phyloP scores from a whole-genome alignment of 768 basidiomycete species.

The Phanerochaete carnosa region DNA sequence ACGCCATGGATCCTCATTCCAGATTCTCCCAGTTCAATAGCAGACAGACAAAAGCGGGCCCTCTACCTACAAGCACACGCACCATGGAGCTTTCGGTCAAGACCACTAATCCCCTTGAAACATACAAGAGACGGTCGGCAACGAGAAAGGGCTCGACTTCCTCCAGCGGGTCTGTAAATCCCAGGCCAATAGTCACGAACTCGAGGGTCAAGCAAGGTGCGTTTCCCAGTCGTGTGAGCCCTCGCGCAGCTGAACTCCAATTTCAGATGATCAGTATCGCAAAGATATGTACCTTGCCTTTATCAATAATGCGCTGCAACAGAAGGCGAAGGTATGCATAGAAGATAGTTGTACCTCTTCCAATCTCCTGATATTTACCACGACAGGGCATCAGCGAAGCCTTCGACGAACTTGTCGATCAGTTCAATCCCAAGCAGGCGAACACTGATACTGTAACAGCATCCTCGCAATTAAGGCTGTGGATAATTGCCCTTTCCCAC shows the following conservation, averaged over 20 bases:
- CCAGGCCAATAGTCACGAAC: slow-evolving; percentile 73
- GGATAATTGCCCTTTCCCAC: slow-evolving; percentile 86
- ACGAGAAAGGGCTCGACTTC: slow-evolving; percentile 20
- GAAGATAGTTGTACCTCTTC: slow-evolving; percentile 13
- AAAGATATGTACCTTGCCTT: slow-evolving; percentile 85
- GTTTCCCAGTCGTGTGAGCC: slow-evolving; percentile 1
- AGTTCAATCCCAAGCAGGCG: slow-evolving; percentile 62
- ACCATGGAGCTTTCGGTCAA: slow-evolving; percentile 37
- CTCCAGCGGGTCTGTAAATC: slow-evolving; percentile 20
- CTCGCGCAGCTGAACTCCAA: not conserved
- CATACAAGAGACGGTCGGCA: slow-evolving; percentile 37
- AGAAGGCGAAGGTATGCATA: slow-evolving; percentile 60
- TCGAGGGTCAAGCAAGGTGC: slow-evolving; percentile 64
- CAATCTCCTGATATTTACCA: slow-evolving; percentile 3
- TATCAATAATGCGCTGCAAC: slow-evolving; percentile 75
- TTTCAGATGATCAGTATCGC: slow-evolving; percentile 60
- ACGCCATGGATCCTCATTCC: slow-evolving; percentile 75
- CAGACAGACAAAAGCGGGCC: slow-evolving; percentile 66
- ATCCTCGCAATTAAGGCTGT: slow-evolving; percentile 61
- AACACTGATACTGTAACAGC: slow-evolving; percentile 31
- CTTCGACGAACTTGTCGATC: slow-evolving; percentile 87
- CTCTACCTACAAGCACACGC: slow-evolving; percentile 41
- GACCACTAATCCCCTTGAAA: slow-evolving; percentile 41
- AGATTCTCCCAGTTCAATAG: slow-evolving; percentile 72
- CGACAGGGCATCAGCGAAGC: slow-evolving; percentile 65